phyloP scores from a whole-genome alignment of 2,329 filamentous ascomycete species.

The Clonostachys byssicola region DNA sequence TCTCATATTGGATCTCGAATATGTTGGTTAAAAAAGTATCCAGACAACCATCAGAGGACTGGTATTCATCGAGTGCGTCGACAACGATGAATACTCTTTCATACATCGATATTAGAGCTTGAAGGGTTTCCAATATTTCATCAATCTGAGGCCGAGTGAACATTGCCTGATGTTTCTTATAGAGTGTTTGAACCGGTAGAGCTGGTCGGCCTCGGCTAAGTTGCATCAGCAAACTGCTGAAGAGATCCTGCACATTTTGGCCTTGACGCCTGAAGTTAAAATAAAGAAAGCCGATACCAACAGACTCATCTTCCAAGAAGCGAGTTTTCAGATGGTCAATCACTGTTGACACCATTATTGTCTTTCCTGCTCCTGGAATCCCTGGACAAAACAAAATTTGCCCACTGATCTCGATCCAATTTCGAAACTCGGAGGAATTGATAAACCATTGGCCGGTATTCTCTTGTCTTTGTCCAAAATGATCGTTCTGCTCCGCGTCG shows the following conservation, averaged over 20 bases:
- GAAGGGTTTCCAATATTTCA: slow-evolving; percentile 2
- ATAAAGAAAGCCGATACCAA: slow-evolving; percentile 40
- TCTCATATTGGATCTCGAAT: background rate
- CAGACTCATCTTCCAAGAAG: slow-evolving; percentile 9
- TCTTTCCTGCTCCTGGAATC: slow-evolving; percentile 1
- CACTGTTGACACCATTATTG: slow-evolving; percentile 20
- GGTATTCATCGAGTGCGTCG: slow-evolving; percentile 18
- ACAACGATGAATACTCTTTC: slow-evolving; percentile 7
- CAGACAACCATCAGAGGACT: background rate
- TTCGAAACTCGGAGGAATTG: background rate
- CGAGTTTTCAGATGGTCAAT: slow-evolving; percentile 28
- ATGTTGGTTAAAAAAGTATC: slow-evolving; percentile 1
- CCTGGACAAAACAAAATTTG: background rate
- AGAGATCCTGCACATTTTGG: slow-evolving; percentile 22
- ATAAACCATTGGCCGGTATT: background rate
- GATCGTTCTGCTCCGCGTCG: background rate
- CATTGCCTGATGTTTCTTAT: slow-evolving; percentile 10
- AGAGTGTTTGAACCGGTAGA: slow-evolving; percentile 23
- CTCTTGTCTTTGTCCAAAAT: background rate
- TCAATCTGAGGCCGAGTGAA: background rate
- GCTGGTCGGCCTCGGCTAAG: slow-evolving; percentile 13
- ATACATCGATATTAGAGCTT: background rate
- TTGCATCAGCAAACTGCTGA: slow-evolving; percentile 29
- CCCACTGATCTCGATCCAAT: background rate
- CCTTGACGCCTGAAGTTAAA: slow-evolving; percentile 34